Evolutionary conservation across 495 filamentous ascomycete genomes (phyloP), one percentile per base, ranked within the genome.

Genomic region (Immersiella caudata): DNA sequence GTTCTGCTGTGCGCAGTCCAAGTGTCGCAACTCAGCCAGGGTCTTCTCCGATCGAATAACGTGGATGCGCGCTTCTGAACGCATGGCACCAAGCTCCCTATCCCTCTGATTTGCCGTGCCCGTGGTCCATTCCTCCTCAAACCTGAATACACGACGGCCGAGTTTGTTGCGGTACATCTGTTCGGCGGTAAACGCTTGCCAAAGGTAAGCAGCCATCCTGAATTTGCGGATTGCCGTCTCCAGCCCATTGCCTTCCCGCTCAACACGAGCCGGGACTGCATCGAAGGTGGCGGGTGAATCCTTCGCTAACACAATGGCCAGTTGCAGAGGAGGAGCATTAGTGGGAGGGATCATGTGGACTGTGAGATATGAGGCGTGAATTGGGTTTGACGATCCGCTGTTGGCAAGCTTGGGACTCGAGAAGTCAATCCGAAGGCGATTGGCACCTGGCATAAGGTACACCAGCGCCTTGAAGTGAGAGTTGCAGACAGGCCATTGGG

Each of bases 121-220:
- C 0, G 87, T 86, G 64, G 92, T 91, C 94, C 94, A 97, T 70
- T 94, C 92, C 76, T 97, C 94, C 63, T 97, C 94, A 69, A 94
- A 92, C 51, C 93, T 84, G 74, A 97, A 97, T 55, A 88, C 91
- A 24, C 94, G 86, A 26, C 94, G 85, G 2, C 93, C 93, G 62
- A 97, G 85, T 55, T 88, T 89, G 76, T 94, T 90, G 66, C 93
- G 91, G 76, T 86, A 90, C 93, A 97, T 97, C 74, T 97, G 93
- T 74, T 97, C 93, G 14, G 91, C 92, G 0, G 94, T 97, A 73
- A 95, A 97, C 8, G 93, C 92, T 75, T 97, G 94, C 94, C 94
- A 97, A 2, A 97, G 83, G 75, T 97, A 96, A 20, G 93, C 93
- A 24, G 93, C 89, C 88, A 93, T 96, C 62, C 93, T 86, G 72